Percentiles rank a stretch among this genome's conserved stretches.
These are phyloP conservation scores for Amylocarpus encephaloides DNA, from an alignment of 2,329 filamentous ascomycete genomes.

Conservation along the genomic window DNA sequence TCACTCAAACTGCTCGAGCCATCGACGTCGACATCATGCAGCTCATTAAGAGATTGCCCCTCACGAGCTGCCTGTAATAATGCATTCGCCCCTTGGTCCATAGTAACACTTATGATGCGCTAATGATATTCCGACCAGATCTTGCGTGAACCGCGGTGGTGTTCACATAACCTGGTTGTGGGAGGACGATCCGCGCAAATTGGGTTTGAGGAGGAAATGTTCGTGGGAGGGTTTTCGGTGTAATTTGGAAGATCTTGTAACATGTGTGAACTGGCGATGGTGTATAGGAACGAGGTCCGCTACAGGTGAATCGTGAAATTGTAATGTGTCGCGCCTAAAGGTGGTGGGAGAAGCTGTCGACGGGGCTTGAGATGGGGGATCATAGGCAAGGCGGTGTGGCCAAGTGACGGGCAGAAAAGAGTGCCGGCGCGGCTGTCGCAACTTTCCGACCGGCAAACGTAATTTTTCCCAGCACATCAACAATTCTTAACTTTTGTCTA, in stretches of 20 bases:
- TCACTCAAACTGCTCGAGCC: constrained; percentile 90
- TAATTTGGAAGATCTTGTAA: constrained; percentile 2
- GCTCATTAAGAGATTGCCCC: constrained; percentile 24
- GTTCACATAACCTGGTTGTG: constrained; percentile 27
- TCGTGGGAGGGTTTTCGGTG: not conserved
- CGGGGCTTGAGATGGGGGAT: not conserved
- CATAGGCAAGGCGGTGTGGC: not conserved
- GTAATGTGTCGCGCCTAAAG: not conserved
- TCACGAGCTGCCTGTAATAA: constrained; percentile 26
- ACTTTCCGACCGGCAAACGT: too few species aligned
- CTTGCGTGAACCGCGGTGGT: constrained; percentile 19
- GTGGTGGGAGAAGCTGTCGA: not conserved
- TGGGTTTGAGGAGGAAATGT: constrained; percentile 2
- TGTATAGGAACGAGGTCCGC: not conserved
- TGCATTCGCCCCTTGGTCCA: constrained; percentile 25
- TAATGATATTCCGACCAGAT: constrained; percentile 20
- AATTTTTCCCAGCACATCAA: too few species aligned
- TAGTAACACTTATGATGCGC: constrained; percentile 27
- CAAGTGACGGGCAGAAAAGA: not conserved
- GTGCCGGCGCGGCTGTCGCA: too few species aligned
- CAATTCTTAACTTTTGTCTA: too few species aligned
- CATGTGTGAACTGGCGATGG: constrained; percentile 8
- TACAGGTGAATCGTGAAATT: not conserved
- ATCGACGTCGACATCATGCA: constrained; percentile 37
- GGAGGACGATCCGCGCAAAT: constrained; percentile 10